A percentile compares a stretch with the other conserved stretches of the same genome.
Conservation (phyloP, 805 yeast genomes). For the Dipodascopsis uninucleata region DNA sequence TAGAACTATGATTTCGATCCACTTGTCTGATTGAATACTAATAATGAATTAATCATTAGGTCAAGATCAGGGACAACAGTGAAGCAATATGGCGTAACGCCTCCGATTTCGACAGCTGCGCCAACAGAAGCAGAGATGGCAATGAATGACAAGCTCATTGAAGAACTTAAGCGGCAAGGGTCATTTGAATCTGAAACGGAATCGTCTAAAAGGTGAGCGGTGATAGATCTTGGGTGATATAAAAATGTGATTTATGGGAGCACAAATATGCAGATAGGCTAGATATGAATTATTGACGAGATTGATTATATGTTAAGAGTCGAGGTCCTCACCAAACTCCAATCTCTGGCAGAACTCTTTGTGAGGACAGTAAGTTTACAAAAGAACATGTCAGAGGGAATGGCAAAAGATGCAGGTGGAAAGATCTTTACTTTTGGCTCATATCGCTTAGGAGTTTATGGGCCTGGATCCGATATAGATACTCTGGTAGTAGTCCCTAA, state of each 20-base stretch:
- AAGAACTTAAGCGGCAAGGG: constrained; percentile 74
- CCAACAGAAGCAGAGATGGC: constrained; percentile 77
- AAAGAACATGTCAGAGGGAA: constrained; percentile 93
- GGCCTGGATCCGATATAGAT: constrained; percentile 98
- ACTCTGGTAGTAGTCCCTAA: constrained; percentile 95
- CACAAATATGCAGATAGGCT: no score
- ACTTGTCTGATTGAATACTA: no score
- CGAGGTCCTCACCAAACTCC: constrained; percentile 66
- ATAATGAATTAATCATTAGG: no score
- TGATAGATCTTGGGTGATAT: no score
- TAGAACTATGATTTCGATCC: no score
- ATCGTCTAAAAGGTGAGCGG: constrained; percentile 51
- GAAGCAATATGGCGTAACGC: constrained; percentile 60
- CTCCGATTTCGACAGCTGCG: constrained; percentile 79
- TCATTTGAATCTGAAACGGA: constrained; percentile 87
- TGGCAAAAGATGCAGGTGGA: constrained; percentile 97
- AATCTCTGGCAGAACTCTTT: constrained; percentile 71
- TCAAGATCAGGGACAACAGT: not conserved
- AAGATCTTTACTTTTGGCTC: constrained; percentile 96
- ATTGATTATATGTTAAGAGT: constrained; percentile 46
- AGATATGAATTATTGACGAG: not conserved
- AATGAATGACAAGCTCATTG: constrained; percentile 70
- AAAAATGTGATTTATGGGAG: not conserved
- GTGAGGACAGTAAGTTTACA: constrained; percentile 74
- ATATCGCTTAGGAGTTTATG: constrained; percentile 90